phyloP scores from a whole-genome alignment of 1,284 basidiomycete genomes.

The Cryptococcus sp. region DNA sequence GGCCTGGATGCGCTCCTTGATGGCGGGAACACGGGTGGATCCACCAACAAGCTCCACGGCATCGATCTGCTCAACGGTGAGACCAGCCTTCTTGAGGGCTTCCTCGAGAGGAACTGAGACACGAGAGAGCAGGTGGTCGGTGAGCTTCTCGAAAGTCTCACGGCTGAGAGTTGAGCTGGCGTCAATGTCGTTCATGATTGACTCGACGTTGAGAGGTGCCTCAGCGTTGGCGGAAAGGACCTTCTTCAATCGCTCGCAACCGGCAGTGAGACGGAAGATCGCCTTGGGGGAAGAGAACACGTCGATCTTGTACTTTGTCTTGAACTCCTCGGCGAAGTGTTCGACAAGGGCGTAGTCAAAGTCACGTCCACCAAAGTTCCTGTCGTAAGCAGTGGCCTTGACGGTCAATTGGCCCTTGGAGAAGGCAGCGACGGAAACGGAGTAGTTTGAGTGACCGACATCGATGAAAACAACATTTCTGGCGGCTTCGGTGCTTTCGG shows the following conservation, averaged over 20 bases:
- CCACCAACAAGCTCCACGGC: conserved; percentile 70
- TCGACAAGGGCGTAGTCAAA: conserved; percentile 84
- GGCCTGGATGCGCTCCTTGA: conserved; percentile 65
- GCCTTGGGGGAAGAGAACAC: conserved; percentile 87
- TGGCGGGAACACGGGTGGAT: conserved; percentile 67
- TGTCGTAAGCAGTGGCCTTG: conserved; percentile 83
- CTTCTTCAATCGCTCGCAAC: conserved; percentile 75
- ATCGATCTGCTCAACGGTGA: conserved; percentile 64
- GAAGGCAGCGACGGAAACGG: conserved; percentile 82
- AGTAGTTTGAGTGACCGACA: conserved; percentile 85
- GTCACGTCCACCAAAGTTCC: conserved; percentile 88
- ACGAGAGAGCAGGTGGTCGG: conserved; percentile 59
- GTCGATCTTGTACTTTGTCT: conserved; percentile 92
- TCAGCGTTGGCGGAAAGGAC: conserved; percentile 79
- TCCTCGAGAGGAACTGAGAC: conserved; percentile 61
- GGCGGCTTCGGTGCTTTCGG: conserved; percentile 71
- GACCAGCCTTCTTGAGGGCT: conserved; percentile 63
- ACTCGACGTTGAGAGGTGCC: conserved; percentile 84
- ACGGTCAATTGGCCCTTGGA: conserved; percentile 86
- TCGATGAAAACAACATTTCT: conserved; percentile 88
- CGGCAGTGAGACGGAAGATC: conserved; percentile 78
- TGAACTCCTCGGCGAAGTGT: conserved; percentile 87
- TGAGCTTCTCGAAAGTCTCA: conserved; percentile 64
- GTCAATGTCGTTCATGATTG: conserved; percentile 86
- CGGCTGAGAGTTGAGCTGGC: conserved; percentile 63